These are phyloP conservation scores for Trichoderma sp. DNA, from an alignment of 2,329 filamentous ascomycete species.

Conservation along the genomic window DNA sequence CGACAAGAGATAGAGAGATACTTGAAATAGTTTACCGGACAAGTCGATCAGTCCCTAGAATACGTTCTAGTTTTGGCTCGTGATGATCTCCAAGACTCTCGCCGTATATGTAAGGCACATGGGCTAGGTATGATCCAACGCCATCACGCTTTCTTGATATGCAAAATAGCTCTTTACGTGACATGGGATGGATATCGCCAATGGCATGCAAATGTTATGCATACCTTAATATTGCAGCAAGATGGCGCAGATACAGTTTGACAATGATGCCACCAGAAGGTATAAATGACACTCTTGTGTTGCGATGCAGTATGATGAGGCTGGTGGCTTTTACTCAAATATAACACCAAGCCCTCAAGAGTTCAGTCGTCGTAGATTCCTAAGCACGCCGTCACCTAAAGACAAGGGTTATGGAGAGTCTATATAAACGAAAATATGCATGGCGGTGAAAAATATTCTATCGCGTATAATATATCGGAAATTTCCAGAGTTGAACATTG, in stretches of 20 bases:
- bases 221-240: background rate
- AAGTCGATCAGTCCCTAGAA: background rate
- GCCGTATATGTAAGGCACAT: background rate
- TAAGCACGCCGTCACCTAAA: background rate
- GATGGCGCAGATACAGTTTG: background rate
- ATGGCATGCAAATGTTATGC: background rate
- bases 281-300: background rate
- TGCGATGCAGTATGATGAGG: background rate
- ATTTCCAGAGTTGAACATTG: background rate
- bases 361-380: background rate
- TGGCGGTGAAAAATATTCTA: background rate
- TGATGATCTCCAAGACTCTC: background rate
- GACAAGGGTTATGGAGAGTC: too few species aligned
- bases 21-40: background rate
- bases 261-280: background rate
- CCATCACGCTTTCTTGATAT: background rate
- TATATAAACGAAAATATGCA: background rate
- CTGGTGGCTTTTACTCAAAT: background rate
- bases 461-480: background rate
- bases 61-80: background rate
- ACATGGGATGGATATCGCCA: background rate
- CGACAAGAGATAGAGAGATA: background rate
- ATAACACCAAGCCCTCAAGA: background rate
- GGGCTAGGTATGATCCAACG: background rate
- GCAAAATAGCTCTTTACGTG: background rate